Evolutionary conservation across 192 early-diverging fungal species (phyloP).

Genomic region (Geranomyces variabilis): DNA sequence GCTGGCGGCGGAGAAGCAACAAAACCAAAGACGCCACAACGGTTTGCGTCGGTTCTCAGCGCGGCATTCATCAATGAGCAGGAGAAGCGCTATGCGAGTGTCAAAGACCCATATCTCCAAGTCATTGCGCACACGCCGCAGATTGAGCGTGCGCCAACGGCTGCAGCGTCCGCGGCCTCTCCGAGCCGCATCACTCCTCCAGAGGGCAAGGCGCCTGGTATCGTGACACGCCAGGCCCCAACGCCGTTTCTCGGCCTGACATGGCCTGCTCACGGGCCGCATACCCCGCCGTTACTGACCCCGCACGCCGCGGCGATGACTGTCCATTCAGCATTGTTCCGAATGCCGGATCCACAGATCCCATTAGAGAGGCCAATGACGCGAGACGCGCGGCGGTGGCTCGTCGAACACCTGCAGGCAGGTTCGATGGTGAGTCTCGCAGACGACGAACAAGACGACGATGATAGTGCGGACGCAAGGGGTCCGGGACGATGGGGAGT

Average conservation of each 20-base stretch:
- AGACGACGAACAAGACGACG: neutral
- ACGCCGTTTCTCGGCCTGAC: slow-evolving; percentile 9
- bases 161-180: neutral
- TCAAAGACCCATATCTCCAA: neutral
- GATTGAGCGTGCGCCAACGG: neutral
- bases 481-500: neutral
- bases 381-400: slow-evolving; percentile 1
- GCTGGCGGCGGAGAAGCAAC: too few relatives aligned
- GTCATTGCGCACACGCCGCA: slow-evolving; percentile 3
- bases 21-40: neutral
- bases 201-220: neutral
- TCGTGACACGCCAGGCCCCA: neutral
- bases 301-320: slow-evolving; percentile 3
- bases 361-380: neutral
- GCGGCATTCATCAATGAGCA: neutral
- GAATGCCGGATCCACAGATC: neutral
- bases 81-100: neutral
- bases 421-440: neutral
- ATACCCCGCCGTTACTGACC: neutral
- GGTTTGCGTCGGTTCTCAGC: neutral
- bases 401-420: slow-evolving; percentile 7
- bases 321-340: neutral
- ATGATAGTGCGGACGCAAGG: neutral
- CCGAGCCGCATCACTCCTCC: neutral
- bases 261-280: neutral